Conservation (phyloP, 805 yeast genomes). For the Candida lessepsii region DNA sequence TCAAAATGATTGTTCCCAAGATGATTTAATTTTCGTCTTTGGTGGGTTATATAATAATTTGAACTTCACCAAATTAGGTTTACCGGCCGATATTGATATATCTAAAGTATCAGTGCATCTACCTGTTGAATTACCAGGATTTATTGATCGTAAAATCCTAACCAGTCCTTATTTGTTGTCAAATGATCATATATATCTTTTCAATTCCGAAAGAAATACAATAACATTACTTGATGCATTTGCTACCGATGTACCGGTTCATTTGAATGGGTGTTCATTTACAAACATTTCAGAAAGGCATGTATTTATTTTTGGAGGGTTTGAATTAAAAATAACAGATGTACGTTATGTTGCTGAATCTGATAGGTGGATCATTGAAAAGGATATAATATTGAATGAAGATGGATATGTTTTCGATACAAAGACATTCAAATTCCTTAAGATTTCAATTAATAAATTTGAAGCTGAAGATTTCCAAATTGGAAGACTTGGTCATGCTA, state of each 20-base stretch:
- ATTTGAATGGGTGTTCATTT: slow-evolving; percentile 48
- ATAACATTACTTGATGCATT: slow-evolving; percentile 26
- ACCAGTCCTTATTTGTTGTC: slow-evolving; percentile 46
- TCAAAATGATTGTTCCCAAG: slow-evolving; percentile 32
- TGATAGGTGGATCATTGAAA: slow-evolving; percentile 39
- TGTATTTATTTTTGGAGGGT: slow-evolving; percentile 70
- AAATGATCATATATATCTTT: slow-evolving; percentile 25
- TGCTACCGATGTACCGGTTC: slow-evolving; percentile 41
- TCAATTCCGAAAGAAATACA: slow-evolving; percentile 33
- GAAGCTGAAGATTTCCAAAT: slow-evolving; percentile 13
- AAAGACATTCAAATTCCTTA: slow-evolving; percentile 46
- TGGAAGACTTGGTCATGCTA: slow-evolving; percentile 35
- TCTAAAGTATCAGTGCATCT: slow-evolving; percentile 35
- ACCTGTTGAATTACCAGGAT: slow-evolving; percentile 40
- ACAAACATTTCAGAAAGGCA: slow-evolving; percentile 55
- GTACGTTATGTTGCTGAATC: slow-evolving; percentile 22
- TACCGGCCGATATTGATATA: slow-evolving; percentile 30
- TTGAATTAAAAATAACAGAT: slow-evolving; percentile 35
- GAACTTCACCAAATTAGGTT: slow-evolving; percentile 25
- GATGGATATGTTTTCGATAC: slow-evolving; percentile 61
- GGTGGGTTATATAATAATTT: slow-evolving; percentile 33
- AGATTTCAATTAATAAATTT: slow-evolving; percentile 28
- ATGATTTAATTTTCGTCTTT: slow-evolving; percentile 32
- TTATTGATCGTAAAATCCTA: slow-evolving; percentile 32
- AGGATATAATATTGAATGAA: slow-evolving; percentile 48